phyloP scores from a whole-genome alignment of 2,329 filamentous ascomycete genomes.

The Trichoderma sp. region DNA sequence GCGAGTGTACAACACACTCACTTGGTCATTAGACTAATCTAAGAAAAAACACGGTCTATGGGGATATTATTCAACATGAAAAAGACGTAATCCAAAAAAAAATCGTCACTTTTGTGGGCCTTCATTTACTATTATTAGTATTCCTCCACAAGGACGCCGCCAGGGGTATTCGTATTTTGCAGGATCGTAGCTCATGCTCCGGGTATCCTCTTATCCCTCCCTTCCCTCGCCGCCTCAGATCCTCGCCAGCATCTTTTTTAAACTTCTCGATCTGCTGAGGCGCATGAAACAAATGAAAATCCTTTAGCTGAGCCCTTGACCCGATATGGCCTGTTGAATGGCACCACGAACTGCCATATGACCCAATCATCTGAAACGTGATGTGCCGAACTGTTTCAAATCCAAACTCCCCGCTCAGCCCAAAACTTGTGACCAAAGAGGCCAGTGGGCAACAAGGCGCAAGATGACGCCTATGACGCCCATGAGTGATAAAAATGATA shows the following conservation, averaged over 20 bases:
- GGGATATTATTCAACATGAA: slow-evolving; percentile 17
- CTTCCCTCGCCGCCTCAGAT: not conserved
- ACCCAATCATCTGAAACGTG: slow-evolving; percentile 14
- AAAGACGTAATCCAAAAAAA: not conserved
- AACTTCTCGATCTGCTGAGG: not conserved
- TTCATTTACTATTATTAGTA: not conserved
- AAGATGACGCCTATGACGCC: not conserved
- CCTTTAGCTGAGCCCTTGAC: slow-evolving; percentile 13
- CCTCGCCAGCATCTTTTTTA: not conserved
- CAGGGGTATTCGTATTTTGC: not conserved
- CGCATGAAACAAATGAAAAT: slow-evolving; percentile 4
- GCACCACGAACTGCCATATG: slow-evolving; percentile 1
- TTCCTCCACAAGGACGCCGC: not conserved
- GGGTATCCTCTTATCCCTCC: not conserved
- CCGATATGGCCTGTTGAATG: slow-evolving; percentile 8
- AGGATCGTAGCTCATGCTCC: not conserved
- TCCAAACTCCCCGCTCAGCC: slow-evolving; percentile 5
- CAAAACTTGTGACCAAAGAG: not conserved
- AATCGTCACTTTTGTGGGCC: not conserved
- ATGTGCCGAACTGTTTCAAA: slow-evolving; percentile 20
- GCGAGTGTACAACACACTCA: not conserved
- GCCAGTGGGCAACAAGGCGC: not conserved
- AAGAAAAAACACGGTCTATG: not conserved
- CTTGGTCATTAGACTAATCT: not conserved
- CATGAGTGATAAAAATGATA: slow-evolving; percentile 2